Base-by-base conservation (phyloP, 169 alveolate genomes). In the Plasmodium chabaudi region DNA sequence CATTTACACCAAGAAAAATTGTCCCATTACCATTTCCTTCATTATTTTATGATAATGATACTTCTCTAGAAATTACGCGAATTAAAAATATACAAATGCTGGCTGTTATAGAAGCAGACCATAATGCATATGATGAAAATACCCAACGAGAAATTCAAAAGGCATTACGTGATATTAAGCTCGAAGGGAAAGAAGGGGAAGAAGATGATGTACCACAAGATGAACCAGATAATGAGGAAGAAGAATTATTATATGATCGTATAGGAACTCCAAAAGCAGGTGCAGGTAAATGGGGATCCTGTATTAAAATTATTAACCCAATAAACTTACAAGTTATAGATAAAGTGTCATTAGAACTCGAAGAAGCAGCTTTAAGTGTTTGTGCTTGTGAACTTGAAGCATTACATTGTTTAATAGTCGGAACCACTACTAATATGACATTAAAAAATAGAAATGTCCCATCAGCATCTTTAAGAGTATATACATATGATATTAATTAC, bases 301-400 rank as follows among this genome's bases (percentile, higher is more conserved):
- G 99, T 82, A 91, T 97, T 53, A 93, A 98, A 61, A 93, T 97
- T 59, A 94, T 96, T 21, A 95, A 95, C 87, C 97, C 97, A 23
- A 91, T 93, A 60, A 92, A 74, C 72, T 93, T 94, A 46, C 90
- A 93, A 63, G 96, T 98, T 7, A 49, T 96, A 44, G 98, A 95
- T 49, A 93, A 97, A 79, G 91, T 96, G 27, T 94, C 97, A 47
- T 94, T 98, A 64, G 99, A 96, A 53, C 92, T 96, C 70, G 98
- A 98, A 88, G 99, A 98, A 89, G 99, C 98, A 13, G 99, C 99
- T 6, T 90, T 98, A 53, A 93, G 98, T 15, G 94, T 97, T 46
- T 95, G 97, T 88, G 92, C 94, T 73, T 88, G 96, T 56, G 94
- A 96, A 65, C 93, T 96, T 93, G 98, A 95, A 69, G 96, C 94